phyloP scores from a whole-genome alignment of 2,329 filamentous ascomycete genomes.

The Aspergillus sclerotialis region DNA sequence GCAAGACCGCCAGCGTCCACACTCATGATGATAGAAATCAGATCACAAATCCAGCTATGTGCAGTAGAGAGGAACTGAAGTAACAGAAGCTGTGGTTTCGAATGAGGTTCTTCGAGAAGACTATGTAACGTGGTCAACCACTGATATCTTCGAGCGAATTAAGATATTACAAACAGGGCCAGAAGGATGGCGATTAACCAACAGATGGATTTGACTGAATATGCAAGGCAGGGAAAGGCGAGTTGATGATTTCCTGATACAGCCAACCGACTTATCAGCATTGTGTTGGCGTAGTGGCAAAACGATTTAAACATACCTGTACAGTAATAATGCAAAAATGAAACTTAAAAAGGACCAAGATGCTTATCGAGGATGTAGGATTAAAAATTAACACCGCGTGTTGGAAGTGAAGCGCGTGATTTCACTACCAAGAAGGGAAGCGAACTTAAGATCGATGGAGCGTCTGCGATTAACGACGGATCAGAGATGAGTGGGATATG shows the following conservation, averaged over 20 bases:
- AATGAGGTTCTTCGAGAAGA: neutral
- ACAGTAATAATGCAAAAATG: conserved; percentile 8
- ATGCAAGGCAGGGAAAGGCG: conserved; percentile 10
- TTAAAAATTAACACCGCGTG: conserved; percentile 1
- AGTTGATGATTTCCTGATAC: neutral
- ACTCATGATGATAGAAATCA: conserved; percentile 27
- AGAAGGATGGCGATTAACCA: conserved; percentile 9
- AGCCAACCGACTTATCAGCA: neutral
- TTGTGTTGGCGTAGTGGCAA: neutral
- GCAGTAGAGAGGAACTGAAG: conserved; percentile 12
- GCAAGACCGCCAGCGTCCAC: conserved; percentile 97
- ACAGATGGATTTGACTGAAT: conserved; percentile 4
- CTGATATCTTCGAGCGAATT: conserved; percentile 18
- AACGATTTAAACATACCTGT: conserved; percentile 7
- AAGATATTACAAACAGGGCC: conserved; percentile 22
- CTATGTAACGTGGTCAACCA: conserved; percentile 19
- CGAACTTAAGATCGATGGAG: conserved; percentile 5
- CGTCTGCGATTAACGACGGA: conserved; percentile 12
- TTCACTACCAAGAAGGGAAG: conserved; percentile 12
- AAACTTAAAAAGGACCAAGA: conserved; percentile 3
- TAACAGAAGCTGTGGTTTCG: conserved; percentile 7
- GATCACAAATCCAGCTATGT: conserved; percentile 24
- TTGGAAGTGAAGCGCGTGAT: conserved; percentile 1
- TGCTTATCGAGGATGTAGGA: conserved; percentile 5
- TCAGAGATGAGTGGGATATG: conserved; percentile 20